These are phyloP conservation scores for Colletotrichum lini DNA, from an alignment of 2,329 filamentous ascomycete genomes.

Conservation along the genomic window DNA sequence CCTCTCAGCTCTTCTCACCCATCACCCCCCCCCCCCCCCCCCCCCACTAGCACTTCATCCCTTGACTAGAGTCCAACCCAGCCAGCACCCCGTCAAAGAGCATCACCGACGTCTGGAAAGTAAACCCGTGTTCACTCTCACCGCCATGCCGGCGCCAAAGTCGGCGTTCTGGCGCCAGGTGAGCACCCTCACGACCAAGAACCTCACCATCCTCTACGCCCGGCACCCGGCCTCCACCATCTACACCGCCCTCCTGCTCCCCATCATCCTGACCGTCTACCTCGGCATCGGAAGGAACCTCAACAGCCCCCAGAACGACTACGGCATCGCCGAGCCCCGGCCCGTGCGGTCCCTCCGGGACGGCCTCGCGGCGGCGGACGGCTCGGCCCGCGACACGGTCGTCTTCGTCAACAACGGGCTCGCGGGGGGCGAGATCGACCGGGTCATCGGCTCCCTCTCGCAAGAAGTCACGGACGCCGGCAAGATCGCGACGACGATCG, in stretches of 20 bases:
- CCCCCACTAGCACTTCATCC: too few relatives aligned
- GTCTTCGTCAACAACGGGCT: slow-evolving; percentile 85
- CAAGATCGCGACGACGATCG: slow-evolving; percentile 46
- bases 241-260: slow-evolving; percentile 72
- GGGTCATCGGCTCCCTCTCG: slow-evolving; percentile 75
- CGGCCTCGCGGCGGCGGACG: slow-evolving; percentile 16
- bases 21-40: too few relatives aligned
- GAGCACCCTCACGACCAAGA: slow-evolving; percentile 74
- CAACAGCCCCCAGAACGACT: slow-evolving; percentile 83
- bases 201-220: slow-evolving; percentile 68
- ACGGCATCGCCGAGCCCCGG: slow-evolving; percentile 76
- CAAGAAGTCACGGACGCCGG: slow-evolving; percentile 45
- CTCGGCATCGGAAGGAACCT: slow-evolving; percentile 83
- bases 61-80: background rate
- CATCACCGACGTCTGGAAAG: background rate
- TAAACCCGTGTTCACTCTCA: accelerated
- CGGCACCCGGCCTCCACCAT: slow-evolving; percentile 67
- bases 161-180: slow-evolving; percentile 60
- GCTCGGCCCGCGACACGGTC: slow-evolving; percentile 70
- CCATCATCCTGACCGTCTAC: slow-evolving; percentile 70
- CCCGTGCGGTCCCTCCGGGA: slow-evolving; percentile 72
- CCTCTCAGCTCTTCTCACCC: background rate
- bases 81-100: too few relatives aligned
- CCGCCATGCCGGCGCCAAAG: slow-evolving; percentile 23
- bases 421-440: slow-evolving; percentile 79